A percentile compares a stretch with the other conserved stretches of the same genome.
These are phyloP conservation scores for Pleurotus salmoneostramineus DNA, from an alignment of 768 basidiomycete species.

Conservation along the genomic window DNA sequence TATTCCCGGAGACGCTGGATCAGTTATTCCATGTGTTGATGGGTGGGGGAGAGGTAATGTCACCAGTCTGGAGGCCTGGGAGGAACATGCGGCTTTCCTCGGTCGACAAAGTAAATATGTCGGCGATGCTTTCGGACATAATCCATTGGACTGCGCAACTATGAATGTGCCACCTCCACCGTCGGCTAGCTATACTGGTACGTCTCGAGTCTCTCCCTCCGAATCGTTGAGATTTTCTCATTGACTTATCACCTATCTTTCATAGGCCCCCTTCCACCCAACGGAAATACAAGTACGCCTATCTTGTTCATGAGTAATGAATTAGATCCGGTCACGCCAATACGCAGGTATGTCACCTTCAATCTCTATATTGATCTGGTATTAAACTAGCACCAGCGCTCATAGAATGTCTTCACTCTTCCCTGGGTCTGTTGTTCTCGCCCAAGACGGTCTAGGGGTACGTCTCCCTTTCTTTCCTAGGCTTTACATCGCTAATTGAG, in stretches of 20 bases:
- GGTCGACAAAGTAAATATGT: neutral
- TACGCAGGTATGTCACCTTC: slow-evolving; percentile 1
- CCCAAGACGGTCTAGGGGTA: slow-evolving; percentile 38
- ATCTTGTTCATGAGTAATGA: slow-evolving; percentile 37
- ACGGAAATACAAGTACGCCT: slow-evolving; percentile 32
- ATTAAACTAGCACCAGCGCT: slow-evolving; percentile 23
- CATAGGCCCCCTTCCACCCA: slow-evolving; percentile 17
- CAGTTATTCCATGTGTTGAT: neutral
- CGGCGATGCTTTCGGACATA: neutral
- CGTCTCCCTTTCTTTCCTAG: slow-evolving; percentile 1
- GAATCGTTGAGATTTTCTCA: no score
- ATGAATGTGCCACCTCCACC: neutral
- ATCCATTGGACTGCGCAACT: neutral
- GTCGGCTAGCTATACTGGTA: neutral
- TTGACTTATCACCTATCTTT: neutral
- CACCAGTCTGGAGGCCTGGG: neutral
- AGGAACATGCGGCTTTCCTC: neutral
- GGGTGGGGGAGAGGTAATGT: neutral
- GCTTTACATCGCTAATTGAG: neutral
- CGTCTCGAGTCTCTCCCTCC: neutral
- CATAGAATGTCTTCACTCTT: slow-evolving; percentile 33
- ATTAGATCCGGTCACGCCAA: slow-evolving; percentile 15
- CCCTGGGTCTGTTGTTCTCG: slow-evolving; percentile 32
- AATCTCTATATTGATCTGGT: neutral
- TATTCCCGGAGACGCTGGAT: neutral